Evolutionary conservation across 2,329 filamentous ascomycete genomes (phyloP).

Genomic region (Paraconiothyrium sp.): DNA sequence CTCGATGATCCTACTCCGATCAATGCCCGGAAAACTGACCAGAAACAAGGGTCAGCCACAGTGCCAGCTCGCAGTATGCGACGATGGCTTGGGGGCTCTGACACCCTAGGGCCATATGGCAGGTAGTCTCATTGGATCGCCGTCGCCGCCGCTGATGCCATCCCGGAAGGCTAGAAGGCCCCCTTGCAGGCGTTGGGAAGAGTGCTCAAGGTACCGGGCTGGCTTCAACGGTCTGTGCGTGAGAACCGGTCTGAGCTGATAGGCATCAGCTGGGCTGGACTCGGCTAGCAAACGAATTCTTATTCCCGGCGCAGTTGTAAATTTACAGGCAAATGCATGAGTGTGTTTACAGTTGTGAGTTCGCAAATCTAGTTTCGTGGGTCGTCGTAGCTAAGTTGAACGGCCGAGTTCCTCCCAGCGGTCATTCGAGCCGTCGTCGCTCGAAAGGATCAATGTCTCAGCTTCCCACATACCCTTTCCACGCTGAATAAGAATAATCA

Average conservation of each 20-base stretch:
- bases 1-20: not conserved
- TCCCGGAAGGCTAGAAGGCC: not conserved
- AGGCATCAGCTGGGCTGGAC: constrained; percentile 2
- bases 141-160: constrained; percentile 9
- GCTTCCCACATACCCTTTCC: constrained; percentile 13
- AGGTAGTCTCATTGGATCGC: not conserved
- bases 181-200: not conserved
- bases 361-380: constrained; percentile 15
- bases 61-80: constrained; percentile 5
- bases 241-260: constrained; percentile 1
- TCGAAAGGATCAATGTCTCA: constrained; percentile 23
- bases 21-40: not conserved
- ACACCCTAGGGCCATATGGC: not conserved
- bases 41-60: constrained; percentile 6
- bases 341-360: not conserved
- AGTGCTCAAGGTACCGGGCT: constrained; percentile 6
- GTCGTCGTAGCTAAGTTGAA: constrained; percentile 16
- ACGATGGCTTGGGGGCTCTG: constrained; percentile 1
- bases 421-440: not conserved
- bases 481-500: constrained; percentile 14
- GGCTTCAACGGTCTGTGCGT: constrained; percentile 1
- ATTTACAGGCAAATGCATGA: not conserved
- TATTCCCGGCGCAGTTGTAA: not conserved
- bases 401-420: constrained; percentile 2
- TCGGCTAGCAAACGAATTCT: not conserved